Evolutionary conservation across 306 rosid species (phyloP).

Genomic region (Sophora flavescens): DNA sequence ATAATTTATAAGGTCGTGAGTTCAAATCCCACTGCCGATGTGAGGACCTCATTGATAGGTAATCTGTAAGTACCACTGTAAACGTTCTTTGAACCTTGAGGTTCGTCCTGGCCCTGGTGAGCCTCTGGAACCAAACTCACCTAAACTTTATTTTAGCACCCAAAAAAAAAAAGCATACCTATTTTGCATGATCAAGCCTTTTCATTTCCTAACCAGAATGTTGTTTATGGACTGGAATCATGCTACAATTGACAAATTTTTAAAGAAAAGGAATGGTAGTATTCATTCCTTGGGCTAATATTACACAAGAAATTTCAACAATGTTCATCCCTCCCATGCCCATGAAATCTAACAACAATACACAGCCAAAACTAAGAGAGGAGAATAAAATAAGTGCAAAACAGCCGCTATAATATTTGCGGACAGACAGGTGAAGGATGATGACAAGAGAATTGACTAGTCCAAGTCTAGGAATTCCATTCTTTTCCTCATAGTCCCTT

Average conservation of each 20-base stretch:
- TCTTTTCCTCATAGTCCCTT: slow-evolving; percentile 94
- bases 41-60: no score
- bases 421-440: slow-evolving; percentile 39
- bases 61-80: no score
- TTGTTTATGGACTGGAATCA: slow-evolving; percentile 3
- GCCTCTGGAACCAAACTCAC: no score
- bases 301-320: slow-evolving; percentile 53
- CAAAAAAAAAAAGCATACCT: no score
- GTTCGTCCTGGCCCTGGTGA: no score
- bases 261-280: slow-evolving; percentile 31
- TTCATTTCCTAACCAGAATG: slow-evolving; percentile 17
- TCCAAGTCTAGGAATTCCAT: slow-evolving; percentile 95
- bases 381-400: slow-evolving; percentile 14
- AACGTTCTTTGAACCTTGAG: no score
- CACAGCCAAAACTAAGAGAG: slow-evolving; percentile 32
- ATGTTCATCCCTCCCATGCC: slow-evolving; percentile 46
- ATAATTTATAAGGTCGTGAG: no score
- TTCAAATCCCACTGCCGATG: no score
- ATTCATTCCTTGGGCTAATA: slow-evolving; percentile 51
- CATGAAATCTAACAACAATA: slow-evolving; percentile 39
- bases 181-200: background rate
- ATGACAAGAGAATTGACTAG: slow-evolving; percentile 29
- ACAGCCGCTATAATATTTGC: slow-evolving; percentile 75
- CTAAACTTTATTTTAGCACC: no score
- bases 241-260: slow-evolving; percentile 19